These are phyloP conservation scores for Singerocomus inundabilis DNA, from an alignment of 1,284 basidiomycete genomes.

Conservation along the genomic window DNA sequence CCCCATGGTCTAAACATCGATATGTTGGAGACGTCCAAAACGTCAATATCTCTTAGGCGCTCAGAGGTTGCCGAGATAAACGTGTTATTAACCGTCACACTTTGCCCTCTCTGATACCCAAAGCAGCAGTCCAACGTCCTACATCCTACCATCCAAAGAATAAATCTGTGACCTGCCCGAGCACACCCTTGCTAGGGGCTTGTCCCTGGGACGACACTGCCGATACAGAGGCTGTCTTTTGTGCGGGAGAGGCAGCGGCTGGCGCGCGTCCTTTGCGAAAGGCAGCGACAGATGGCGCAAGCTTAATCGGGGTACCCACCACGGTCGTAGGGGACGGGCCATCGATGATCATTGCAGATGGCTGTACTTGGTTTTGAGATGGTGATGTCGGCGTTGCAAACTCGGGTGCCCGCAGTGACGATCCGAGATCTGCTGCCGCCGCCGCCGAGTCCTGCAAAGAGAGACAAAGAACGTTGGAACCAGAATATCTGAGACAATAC, in stretches of 20 bases:
- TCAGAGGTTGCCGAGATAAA: background rate
- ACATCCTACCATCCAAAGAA: slow-evolving; percentile 78
- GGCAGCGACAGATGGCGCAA: slow-evolving; percentile 67
- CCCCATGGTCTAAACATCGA: background rate
- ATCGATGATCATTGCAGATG: slow-evolving; percentile 47
- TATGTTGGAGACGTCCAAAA: too few species aligned
- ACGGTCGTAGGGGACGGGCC: slow-evolving; percentile 37
- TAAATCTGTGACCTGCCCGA: slow-evolving; percentile 73
- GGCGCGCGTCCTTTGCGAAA: slow-evolving; percentile 51
- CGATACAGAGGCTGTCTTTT: slow-evolving; percentile 22
- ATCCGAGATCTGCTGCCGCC: slow-evolving; percentile 56
- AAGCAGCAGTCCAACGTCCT: slow-evolving; percentile 17
- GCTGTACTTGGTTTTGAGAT: slow-evolving; percentile 22
- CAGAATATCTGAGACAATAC: background rate
- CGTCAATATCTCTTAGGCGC: too few species aligned
- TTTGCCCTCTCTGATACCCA: background rate
- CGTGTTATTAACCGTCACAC: background rate
- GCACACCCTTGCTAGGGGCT: slow-evolving; percentile 52
- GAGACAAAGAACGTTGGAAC: background rate
- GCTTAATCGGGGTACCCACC: slow-evolving; percentile 63
- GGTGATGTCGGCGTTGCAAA: slow-evolving; percentile 27
- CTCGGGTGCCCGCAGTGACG: slow-evolving; percentile 32
- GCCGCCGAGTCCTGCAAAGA: slow-evolving; percentile 55
- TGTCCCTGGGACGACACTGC: slow-evolving; percentile 18
- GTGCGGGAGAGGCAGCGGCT: slow-evolving; percentile 35